Percentiles rank a stretch among this genome's conserved stretches.
Evolutionary conservation across 371 early-diverging fungal species (phyloP).

Genomic region (Entomophthora muscae): DNA sequence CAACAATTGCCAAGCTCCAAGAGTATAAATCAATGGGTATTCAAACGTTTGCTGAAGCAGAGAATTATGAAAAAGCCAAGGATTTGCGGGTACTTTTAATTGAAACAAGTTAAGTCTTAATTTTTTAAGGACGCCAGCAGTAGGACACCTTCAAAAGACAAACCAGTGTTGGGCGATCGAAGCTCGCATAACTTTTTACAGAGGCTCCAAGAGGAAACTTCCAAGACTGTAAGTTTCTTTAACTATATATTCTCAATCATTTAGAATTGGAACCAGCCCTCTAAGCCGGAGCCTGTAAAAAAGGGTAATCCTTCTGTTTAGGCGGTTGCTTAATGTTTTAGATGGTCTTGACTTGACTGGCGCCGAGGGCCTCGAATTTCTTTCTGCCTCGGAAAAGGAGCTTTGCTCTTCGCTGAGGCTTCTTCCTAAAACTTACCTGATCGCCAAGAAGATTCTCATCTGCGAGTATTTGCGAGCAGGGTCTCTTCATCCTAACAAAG

Average conservation of each 20-base stretch:
- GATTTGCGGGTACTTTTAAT: slow-evolving; percentile 2
- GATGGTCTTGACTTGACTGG: slow-evolving; percentile 51
- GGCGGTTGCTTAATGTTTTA: not conserved
- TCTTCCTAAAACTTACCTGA: slow-evolving; percentile 69
- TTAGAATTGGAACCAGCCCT: not conserved
- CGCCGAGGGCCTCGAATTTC: slow-evolving; percentile 71
- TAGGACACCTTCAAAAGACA: not conserved
- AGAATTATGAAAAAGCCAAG: slow-evolving; percentile 39
- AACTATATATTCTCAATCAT: not conserved
- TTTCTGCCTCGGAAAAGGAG: slow-evolving; percentile 56
- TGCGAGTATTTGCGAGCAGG: slow-evolving; percentile 62
- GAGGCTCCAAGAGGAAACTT: not conserved
- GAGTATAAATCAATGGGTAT: slow-evolving; percentile 82
- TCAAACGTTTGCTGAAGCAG: slow-evolving; percentile 49
- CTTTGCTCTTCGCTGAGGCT: slow-evolving; percentile 70
- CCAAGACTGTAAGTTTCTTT: not conserved
- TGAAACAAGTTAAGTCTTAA: not conserved
- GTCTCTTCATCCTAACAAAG: slow-evolving; percentile 46
- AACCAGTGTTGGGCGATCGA: not conserved
- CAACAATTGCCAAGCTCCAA: slow-evolving; percentile 31
- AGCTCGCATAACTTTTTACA: not conserved
- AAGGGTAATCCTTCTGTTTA: not conserved
- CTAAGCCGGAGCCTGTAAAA: not conserved
- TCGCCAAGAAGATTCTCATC: slow-evolving; percentile 73
- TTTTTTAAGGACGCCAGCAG: not conserved